These are phyloP conservation scores for Apophysomyces trapeziformis DNA, from an alignment of 371 early-diverging fungal species.

Conservation along the genomic window DNA sequence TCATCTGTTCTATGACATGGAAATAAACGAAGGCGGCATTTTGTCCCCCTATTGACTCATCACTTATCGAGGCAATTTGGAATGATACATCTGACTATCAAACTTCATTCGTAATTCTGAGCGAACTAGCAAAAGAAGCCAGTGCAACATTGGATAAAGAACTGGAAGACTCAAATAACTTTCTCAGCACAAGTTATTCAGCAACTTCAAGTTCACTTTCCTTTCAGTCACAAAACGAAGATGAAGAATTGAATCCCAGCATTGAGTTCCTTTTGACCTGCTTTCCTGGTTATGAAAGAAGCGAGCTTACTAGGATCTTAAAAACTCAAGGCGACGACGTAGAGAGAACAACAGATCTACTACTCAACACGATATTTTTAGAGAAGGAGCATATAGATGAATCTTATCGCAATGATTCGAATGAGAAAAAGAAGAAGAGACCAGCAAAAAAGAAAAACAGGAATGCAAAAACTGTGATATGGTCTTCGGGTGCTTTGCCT, in stretches of 20 bases:
- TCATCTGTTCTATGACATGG: background rate
- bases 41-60: slow-evolving; percentile 30
- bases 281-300: slow-evolving; percentile 32
- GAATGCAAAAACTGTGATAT: slow-evolving; percentile 4
- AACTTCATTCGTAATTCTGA: slow-evolving; percentile 13
- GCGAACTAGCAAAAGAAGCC: slow-evolving; percentile 27
- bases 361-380: slow-evolving; percentile 34
- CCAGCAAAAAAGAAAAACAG: slow-evolving; percentile 18
- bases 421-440: slow-evolving; percentile 19
- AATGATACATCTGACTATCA: slow-evolving; percentile 21
- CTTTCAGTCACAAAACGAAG: slow-evolving; percentile 6
- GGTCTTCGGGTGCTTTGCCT: slow-evolving; percentile 17
- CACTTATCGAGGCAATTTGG: slow-evolving; percentile 27
- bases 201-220: background rate
- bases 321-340: slow-evolving; percentile 34
- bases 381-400: slow-evolving; percentile 10
- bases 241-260: slow-evolving; percentile 11
- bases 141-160: background rate
- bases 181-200: background rate
- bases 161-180: background rate
- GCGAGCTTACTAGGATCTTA: slow-evolving; percentile 25
- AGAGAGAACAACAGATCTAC: slow-evolving; percentile 42
- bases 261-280: slow-evolving; percentile 40
- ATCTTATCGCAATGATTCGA: background rate
- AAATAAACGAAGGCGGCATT: slow-evolving; percentile 15